Conservation (phyloP, 192 early-diverging fungal genomes). For the Neocallimastix lanati region DNA sequence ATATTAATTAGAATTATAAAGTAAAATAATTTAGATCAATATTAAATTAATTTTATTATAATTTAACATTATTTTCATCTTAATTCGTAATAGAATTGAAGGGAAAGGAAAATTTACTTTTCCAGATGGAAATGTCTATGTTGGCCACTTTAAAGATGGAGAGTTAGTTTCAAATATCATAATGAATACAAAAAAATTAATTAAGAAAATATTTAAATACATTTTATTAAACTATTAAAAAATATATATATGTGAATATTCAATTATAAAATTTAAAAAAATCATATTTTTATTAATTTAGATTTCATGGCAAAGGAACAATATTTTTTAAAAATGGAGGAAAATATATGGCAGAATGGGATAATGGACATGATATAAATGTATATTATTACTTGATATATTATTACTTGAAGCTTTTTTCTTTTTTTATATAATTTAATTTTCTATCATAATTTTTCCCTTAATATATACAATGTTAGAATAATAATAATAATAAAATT, state of each 20-base stretch:
- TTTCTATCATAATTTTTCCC: too few species aligned
- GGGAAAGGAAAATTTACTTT: conserved; percentile 31
- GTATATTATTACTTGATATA: conserved; percentile 4
- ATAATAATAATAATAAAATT: too few species aligned
- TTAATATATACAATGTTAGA: too few species aligned
- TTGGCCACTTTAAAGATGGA: conserved; percentile 37
- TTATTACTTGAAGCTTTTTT: background rate
- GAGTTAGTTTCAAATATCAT: conserved; percentile 7
- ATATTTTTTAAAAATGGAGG: conserved; percentile 31
- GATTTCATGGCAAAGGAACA: conserved; percentile 34
- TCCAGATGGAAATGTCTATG: conserved; percentile 30
- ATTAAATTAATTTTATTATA: too few species aligned
- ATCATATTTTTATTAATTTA: too few species aligned
- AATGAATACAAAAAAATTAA: too few species aligned
- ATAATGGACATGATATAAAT: conserved; percentile 16
- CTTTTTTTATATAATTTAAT: background rate
- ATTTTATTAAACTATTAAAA: too few species aligned
- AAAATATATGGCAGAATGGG: conserved; percentile 29
- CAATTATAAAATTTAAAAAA: too few species aligned
- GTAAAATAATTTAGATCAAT: too few species aligned
- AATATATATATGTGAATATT: background rate
- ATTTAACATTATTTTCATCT: too few species aligned
- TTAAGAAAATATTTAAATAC: background rate
- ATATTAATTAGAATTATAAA: too few species aligned
- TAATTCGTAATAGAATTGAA: conserved; percentile 17